These are phyloP conservation scores for Poronia punctata DNA, from an alignment of 495 filamentous ascomycete genomes.

Conservation along the genomic window DNA sequence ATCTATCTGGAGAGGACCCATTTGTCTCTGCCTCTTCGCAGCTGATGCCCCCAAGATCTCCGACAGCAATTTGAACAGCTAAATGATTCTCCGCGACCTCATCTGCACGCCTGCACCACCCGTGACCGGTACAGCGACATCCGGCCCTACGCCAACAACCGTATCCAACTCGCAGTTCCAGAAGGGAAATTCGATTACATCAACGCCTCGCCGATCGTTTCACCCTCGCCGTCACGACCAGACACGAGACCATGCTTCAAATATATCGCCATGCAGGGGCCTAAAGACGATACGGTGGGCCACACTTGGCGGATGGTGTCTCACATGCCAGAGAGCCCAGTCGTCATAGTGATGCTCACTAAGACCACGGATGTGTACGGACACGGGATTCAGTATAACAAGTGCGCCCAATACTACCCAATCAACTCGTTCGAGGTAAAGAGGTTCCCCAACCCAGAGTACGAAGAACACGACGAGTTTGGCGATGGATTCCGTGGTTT, in stretches of 20 bases:
- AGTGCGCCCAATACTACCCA: slow-evolving; percentile 91
- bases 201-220: slow-evolving; percentile 83
- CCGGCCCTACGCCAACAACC: slow-evolving; percentile 77
- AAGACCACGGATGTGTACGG: slow-evolving; percentile 61
- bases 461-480: slow-evolving; percentile 58
- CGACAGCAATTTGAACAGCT: slow-evolving; percentile 53
- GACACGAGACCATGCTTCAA: slow-evolving; percentile 28
- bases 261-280: slow-evolving; percentile 67
- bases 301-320: slow-evolving; percentile 97
- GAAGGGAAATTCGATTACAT: slow-evolving; percentile 83
- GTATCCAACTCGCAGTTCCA: slow-evolving; percentile 75
- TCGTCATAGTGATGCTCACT: slow-evolving; percentile 93
- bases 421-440: slow-evolving; percentile 44
- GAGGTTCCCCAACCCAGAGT: slow-evolving; percentile 40
- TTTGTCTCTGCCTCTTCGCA: slow-evolving; percentile 3
- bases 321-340: slow-evolving; percentile 69
- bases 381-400: slow-evolving; percentile 67
- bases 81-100: slow-evolving; percentile 45
- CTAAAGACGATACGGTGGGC: slow-evolving; percentile 60
- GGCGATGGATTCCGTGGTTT: slow-evolving; percentile 53
- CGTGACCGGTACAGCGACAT: slow-evolving; percentile 87
- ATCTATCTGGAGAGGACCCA: slow-evolving; percentile 6
- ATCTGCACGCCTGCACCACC: too few species aligned
- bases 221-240: slow-evolving; percentile 57
- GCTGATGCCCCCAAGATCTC: slow-evolving; percentile 32